Conservation (phyloP, 495 filamentous ascomycete genomes). For the Penicillium steckii region DNA sequence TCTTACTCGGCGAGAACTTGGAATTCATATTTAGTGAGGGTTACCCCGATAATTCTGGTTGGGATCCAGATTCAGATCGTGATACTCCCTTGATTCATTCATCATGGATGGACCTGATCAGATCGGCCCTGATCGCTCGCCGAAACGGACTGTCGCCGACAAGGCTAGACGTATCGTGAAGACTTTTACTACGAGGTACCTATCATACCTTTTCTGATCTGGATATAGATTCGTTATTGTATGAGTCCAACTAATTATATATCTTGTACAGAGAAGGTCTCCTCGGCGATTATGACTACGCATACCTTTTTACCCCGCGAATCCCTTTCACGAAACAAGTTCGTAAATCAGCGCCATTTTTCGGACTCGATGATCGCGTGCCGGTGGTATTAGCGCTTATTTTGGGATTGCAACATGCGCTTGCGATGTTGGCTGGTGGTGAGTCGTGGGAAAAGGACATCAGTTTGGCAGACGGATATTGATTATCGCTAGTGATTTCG, state of each 20-base stretch:
- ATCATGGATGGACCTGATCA: constrained; percentile 50
- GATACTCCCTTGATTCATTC: background rate
- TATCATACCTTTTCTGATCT: no score
- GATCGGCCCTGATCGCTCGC: constrained; percentile 47
- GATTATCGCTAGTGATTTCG: constrained; percentile 55
- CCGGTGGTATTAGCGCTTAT: constrained; percentile 75
- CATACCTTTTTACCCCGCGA: constrained; percentile 71
- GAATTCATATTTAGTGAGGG: background rate
- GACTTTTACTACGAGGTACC: constrained; percentile 50
- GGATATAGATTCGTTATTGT: no score
- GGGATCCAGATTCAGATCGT: background rate
- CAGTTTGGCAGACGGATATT: no score
- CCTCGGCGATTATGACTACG: constrained; percentile 86
- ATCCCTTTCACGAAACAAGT: constrained; percentile 77
- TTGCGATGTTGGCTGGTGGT: constrained; percentile 66
- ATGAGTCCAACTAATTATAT: constrained; percentile 29
- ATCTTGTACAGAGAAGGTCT: constrained; percentile 60
- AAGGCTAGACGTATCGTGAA: constrained; percentile 34
- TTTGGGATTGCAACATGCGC: constrained; percentile 68
- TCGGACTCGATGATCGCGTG: constrained; percentile 81
- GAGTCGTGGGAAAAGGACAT: constrained; percentile 8
- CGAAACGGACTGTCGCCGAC: constrained; percentile 40
- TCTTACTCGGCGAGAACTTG: background rate
- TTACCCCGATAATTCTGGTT: background rate
- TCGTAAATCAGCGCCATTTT: constrained; percentile 70